Conservation (phyloP, 257 asterid species). For the Pogostemon cablin region DNA sequence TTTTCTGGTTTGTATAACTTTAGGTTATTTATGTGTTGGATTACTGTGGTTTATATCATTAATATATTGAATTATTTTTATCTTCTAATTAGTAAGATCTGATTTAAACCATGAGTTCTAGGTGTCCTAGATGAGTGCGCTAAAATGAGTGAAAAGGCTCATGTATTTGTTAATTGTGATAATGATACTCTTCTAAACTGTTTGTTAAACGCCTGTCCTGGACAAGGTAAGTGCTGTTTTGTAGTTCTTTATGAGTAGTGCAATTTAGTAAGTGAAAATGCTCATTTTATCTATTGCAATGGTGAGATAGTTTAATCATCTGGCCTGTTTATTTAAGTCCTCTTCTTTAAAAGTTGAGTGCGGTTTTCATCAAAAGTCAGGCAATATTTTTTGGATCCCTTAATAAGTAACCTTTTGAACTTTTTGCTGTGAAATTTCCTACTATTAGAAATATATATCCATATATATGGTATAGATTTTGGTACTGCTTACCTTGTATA, state of each 20-base stretch:
- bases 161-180: too few species aligned
- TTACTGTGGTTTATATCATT: neutral
- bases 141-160: too few species aligned
- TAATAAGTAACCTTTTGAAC: neutral
- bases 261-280: neutral
- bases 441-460: too few species aligned
- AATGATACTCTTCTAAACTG: too few species aligned
- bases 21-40: neutral
- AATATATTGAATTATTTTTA: neutral
- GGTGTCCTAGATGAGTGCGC: neutral
- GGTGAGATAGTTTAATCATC: slow-evolving; percentile 4
- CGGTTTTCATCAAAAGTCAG: too few species aligned
- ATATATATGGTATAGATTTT: too few species aligned
- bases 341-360: slow-evolving; percentile 4
- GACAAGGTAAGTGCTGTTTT: too few species aligned
- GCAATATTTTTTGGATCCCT: too few species aligned
- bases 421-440: neutral
- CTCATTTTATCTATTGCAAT: neutral
- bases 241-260: neutral
- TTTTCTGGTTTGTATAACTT: slow-evolving; percentile 13
- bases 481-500: too few species aligned
- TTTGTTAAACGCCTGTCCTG: too few species aligned
- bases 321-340: slow-evolving; percentile 5
- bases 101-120: neutral
- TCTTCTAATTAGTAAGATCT: slow-evolving; percentile 2